Evolutionary conservation across 345 rosid genomes (phyloP).

Genomic region (Gossypium stocksii): DNA sequence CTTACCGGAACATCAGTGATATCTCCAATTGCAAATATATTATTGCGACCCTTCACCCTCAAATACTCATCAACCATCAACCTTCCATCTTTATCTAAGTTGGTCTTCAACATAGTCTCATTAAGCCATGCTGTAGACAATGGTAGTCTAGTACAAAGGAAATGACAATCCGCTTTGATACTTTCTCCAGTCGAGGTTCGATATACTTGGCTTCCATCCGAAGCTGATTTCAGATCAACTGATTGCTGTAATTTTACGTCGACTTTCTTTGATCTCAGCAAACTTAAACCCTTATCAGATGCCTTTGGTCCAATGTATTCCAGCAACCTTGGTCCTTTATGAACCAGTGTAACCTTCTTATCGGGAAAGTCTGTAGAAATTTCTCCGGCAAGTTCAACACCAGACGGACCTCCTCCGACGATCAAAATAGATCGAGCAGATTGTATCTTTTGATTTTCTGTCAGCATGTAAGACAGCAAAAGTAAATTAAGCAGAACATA

Average conservation of each 20-base stretch:
- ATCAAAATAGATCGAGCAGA: conserved; percentile 68
- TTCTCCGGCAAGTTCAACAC: conserved; percentile 93
- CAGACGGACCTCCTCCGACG: conserved; percentile 92
- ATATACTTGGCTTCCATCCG: conserved; percentile 41
- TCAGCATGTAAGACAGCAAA: conserved; percentile 7
- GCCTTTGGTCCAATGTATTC: conserved; percentile 69
- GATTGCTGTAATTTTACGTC: conserved; percentile 64
- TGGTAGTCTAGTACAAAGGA: conserved; percentile 61
- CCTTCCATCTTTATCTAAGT: conserved; percentile 58
- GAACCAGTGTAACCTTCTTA: conserved; percentile 74
- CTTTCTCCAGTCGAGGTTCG: conserved; percentile 57
- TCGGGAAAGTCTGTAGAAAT: conserved; percentile 74
- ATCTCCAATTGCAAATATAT: conserved; percentile 78
- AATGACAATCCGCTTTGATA: conserved; percentile 70
- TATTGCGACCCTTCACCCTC: conserved; percentile 48
- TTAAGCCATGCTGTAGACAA: conserved; percentile 67
- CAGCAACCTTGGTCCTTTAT: conserved; percentile 69
- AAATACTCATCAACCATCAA: conserved; percentile 67
- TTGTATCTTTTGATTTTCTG: conserved; percentile 72
- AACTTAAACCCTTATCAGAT: conserved; percentile 51
- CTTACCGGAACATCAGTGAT: conserved; percentile 69
- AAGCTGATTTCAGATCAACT: conserved; percentile 48
- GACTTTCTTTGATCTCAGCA: conserved; percentile 68
- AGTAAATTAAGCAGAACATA: conserved; percentile 3
- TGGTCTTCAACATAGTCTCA: conserved; percentile 48